Conservation (phyloP, 78 protist genomes). For the Paulinella micropora region DNA sequence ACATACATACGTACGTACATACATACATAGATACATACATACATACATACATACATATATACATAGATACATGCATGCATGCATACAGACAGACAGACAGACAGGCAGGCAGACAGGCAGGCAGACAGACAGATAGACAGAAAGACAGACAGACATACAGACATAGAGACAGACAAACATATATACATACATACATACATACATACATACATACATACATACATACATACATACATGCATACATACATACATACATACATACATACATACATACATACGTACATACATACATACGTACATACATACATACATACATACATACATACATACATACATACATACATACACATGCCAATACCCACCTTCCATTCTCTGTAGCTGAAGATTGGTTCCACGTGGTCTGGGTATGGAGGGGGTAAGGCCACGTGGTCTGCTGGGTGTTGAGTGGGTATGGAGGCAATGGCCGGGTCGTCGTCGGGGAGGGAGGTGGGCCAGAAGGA, state of each 20-base stretch:
- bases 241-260: not conserved
- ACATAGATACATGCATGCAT: no score
- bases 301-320: not conserved
- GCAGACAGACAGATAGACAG: not conserved
- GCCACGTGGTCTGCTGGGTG: no score
- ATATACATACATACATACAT: not conserved
- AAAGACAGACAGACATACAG: not conserved
- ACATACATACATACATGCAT: not conserved
- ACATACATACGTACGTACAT: not conserved
- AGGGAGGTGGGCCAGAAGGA: no score
- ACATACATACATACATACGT: not conserved
- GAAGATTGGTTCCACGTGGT: no score
- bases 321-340: not conserved
- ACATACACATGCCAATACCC: no score
- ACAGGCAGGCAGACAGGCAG: not conserved
- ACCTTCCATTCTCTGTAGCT: no score
- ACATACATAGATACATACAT: not conserved
- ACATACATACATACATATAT: not conserved
- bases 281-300: not conserved
- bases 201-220: not conserved
- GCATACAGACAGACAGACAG: not conserved
- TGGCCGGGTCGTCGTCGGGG: no score
- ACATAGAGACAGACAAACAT: not conserved
- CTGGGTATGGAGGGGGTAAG: no score
- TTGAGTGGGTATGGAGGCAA: no score